Conservation (phyloP, 2,329 filamentous ascomycete species). For the Alternaria gansuensis region DNA sequence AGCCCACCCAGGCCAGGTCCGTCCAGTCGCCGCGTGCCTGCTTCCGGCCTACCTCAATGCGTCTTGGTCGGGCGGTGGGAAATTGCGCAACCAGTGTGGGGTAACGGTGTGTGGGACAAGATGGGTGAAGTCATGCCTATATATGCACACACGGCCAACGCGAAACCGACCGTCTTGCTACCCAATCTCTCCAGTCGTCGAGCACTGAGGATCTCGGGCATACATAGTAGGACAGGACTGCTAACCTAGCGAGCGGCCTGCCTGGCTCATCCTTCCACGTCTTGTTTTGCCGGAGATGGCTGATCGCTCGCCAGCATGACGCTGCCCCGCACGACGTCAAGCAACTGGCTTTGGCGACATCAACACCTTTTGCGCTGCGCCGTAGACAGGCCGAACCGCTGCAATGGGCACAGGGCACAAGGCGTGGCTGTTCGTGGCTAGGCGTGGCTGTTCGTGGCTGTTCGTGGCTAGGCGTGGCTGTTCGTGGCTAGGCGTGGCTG, state of each 20-base stretch:
- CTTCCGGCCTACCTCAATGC: slow-evolving; percentile 14
- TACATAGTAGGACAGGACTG: not conserved
- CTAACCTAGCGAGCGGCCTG: not conserved
- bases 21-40: slow-evolving; percentile 11
- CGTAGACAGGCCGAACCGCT: slow-evolving; percentile 15
- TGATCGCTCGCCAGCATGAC: slow-evolving; percentile 22
- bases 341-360: slow-evolving; percentile 11
- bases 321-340: slow-evolving; percentile 17
- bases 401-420: slow-evolving; percentile 25
- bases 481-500: slow-evolving; percentile 2
- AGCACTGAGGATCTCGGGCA: not conserved
- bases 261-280: not conserved
- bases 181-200: not conserved
- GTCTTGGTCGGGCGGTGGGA: slow-evolving; percentile 14
- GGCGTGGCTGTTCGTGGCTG: slow-evolving; percentile 3
- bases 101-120: slow-evolving; percentile 7
- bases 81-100: slow-evolving; percentile 20
- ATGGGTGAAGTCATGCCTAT: slow-evolving; percentile 21
- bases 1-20: not conserved
- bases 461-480: slow-evolving; percentile 13
- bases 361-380: slow-evolving; percentile 5
- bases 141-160: slow-evolving; percentile 5
- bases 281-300: not conserved
- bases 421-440: slow-evolving; percentile 17
- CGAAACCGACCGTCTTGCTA: not conserved